These are phyloP conservation scores for Coemansia guatemalensis DNA, from an alignment of 192 early-diverging fungal genomes.

Conservation along the genomic window DNA sequence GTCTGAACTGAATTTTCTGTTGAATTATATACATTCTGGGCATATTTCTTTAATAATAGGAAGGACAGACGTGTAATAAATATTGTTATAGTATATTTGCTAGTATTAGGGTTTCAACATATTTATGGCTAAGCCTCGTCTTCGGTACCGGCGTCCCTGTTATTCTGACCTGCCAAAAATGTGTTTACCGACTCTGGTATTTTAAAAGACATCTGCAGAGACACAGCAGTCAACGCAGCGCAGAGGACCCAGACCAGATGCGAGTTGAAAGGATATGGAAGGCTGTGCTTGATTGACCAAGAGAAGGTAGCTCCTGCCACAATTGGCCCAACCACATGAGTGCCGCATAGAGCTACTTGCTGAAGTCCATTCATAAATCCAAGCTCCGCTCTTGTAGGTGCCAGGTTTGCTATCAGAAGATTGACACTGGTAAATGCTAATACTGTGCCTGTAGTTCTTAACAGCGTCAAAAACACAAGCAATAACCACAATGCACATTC, in stretches of 20 bases:
- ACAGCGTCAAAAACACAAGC: neutral
- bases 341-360: conserved; percentile 28
- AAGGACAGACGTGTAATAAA: neutral
- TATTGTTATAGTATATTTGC: neutral
- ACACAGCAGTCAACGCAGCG: conserved; percentile 4
- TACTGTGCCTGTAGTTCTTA: neutral
- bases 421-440: neutral
- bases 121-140: neutral
- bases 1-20: too few species aligned
- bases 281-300: conserved; percentile 34
- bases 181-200: conserved; percentile 36
- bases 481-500: neutral
- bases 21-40: too few species aligned
- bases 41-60: too few species aligned
- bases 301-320: conserved; percentile 24
- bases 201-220: conserved; percentile 7
- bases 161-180: conserved; percentile 23
- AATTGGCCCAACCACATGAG: conserved; percentile 26
- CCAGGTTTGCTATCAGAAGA: conserved; percentile 39
- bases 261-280: conserved; percentile 37
- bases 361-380: conserved; percentile 42
- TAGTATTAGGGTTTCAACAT: neutral
- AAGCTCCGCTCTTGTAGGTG: conserved; percentile 25
- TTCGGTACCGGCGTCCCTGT: neutral
- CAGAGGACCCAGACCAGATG: conserved; percentile 42